These are phyloP conservation scores for Lactarius akahatsu DNA, from an alignment of 768 basidiomycete species.

Conservation along the genomic window DNA sequence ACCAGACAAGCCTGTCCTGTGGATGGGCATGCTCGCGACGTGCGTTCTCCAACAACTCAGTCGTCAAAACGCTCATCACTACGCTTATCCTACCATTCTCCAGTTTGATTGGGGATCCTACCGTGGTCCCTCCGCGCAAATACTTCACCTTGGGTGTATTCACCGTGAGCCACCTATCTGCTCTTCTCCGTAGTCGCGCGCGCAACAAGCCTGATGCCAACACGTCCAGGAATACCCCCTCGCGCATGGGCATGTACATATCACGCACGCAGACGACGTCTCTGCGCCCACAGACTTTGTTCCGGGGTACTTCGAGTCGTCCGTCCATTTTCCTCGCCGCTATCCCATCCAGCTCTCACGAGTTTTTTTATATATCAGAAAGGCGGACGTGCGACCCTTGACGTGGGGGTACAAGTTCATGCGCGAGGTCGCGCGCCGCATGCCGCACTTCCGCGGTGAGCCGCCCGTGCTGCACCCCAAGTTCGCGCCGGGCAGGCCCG, in stretches of 20 bases:
- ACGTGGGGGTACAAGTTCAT: constrained; percentile 53
- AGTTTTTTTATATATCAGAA: no score
- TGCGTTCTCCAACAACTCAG: constrained; percentile 32
- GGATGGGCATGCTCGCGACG: constrained; percentile 44
- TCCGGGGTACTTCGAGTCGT: constrained; percentile 39
- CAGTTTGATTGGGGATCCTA: constrained; percentile 25
- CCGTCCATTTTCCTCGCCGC: constrained; percentile 45
- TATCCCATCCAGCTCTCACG: constrained; percentile 33
- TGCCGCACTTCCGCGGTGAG: constrained; percentile 42
- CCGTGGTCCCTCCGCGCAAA: constrained; percentile 15
- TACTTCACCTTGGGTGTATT: constrained; percentile 26
- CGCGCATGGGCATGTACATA: constrained; percentile 29
- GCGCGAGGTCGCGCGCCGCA: constrained; percentile 54
- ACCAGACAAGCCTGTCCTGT: constrained; percentile 56
- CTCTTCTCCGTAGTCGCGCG: no score
- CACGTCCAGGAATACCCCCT: constrained; percentile 25
- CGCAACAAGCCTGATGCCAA: no score
- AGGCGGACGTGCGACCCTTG: constrained; percentile 35
- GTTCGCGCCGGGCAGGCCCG: constrained; percentile 36
- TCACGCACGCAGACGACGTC: constrained; percentile 25
- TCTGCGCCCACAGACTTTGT: constrained; percentile 29
- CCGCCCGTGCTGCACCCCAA: constrained; percentile 32
- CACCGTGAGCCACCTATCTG: background rate
- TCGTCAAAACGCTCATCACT: background rate
- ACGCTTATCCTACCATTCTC: background rate